Evolutionary conservation across 306 rosid species (phyloP).

Genomic region (Medicago arabica): DNA sequence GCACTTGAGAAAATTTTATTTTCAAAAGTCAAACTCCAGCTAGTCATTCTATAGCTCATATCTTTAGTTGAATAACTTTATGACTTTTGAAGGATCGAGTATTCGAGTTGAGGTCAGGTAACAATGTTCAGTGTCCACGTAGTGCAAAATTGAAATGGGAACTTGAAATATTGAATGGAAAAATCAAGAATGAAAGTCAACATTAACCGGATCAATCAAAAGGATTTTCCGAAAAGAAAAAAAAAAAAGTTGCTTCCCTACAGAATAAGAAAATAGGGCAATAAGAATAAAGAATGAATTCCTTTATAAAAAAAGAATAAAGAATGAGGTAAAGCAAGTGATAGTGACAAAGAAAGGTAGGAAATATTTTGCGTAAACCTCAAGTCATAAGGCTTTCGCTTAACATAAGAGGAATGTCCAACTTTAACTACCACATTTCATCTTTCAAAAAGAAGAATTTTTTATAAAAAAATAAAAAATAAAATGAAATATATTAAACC

Average conservation of each 20-base stretch:
- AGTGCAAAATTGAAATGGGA: neutral
- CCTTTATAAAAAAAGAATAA: no score
- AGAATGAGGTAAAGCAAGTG: neutral
- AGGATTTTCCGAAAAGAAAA: neutral
- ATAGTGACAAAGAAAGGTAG: conserved; percentile 4
- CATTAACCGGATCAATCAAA: neutral
- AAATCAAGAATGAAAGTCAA: neutral
- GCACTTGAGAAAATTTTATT: neutral
- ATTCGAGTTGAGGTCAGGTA: neutral
- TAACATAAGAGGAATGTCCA: conserved; percentile 41
- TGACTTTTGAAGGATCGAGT: neutral
- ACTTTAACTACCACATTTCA: conserved; percentile 12
- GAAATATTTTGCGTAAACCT: neutral
- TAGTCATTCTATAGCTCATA: neutral
- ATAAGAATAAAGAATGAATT: neutral
- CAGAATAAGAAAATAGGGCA: neutral
- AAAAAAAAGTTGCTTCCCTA: no score
- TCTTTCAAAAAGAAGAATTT: no score
- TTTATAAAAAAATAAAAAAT: no score
- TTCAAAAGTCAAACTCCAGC: conserved; percentile 18
- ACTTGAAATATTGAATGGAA: conserved; percentile 6
- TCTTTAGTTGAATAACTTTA: neutral
- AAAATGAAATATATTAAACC: no score
- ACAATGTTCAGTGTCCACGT: neutral
- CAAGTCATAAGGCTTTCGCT: neutral